A percentile compares a stretch with the other conserved stretches of the same genome.
These are phyloP conservation scores for Fragaria ananassa DNA, from an alignment of 306 rosid species.

Conservation along the genomic window DNA sequence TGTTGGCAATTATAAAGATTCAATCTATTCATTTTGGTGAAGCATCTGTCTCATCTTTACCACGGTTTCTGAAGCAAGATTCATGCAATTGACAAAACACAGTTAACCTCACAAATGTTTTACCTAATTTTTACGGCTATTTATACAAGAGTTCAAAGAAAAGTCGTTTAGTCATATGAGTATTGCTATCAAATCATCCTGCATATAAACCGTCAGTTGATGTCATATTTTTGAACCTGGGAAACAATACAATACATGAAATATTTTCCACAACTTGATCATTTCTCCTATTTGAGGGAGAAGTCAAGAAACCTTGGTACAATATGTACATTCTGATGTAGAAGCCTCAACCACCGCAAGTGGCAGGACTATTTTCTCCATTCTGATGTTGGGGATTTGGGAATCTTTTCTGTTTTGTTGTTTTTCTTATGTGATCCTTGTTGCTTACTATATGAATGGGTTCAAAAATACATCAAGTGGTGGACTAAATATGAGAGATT, in stretches of 20 bases:
- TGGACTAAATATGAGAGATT: background rate
- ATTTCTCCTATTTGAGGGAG: background rate
- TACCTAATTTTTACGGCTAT: too few relatives aligned
- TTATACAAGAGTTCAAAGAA: too few relatives aligned
- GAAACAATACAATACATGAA: background rate
- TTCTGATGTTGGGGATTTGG: background rate
- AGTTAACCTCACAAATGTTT: too few relatives aligned
- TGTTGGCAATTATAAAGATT: background rate
- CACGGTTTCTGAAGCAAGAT: too few relatives aligned
- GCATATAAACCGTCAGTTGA: background rate
- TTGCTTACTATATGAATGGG: background rate
- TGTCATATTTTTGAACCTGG: background rate
- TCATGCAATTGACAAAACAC: background rate
- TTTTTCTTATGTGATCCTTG: background rate
- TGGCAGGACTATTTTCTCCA: background rate
- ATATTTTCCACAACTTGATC: background rate
- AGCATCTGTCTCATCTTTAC: background rate
- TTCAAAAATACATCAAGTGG: background rate
- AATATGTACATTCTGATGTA: background rate
- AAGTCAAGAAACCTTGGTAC: background rate
- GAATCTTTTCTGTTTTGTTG: background rate
- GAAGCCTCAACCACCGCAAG: background rate
- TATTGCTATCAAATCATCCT: too few relatives aligned
- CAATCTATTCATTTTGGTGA: background rate
- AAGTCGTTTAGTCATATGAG: too few relatives aligned